Evolutionary conservation across 1,284 basidiomycete species (phyloP).

Genomic region (Heterobasidion parviporum): DNA sequence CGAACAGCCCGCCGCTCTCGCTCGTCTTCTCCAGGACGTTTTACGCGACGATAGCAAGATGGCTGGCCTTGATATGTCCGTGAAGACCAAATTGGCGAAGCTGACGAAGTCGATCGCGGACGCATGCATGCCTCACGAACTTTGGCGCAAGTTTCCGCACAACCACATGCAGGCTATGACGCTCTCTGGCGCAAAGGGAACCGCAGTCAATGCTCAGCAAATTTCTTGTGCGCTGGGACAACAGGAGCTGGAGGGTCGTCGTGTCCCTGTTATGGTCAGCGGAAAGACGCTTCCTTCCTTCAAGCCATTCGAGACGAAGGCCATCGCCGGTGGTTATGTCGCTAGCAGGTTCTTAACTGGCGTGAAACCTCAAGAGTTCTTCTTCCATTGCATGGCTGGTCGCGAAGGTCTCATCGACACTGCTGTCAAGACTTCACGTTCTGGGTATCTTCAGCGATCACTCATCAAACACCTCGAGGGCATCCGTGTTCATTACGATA

Average conservation of each 20-base stretch:
- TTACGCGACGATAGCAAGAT: constrained; percentile 97
- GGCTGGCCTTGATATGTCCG: constrained; percentile 89
- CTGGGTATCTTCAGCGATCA: constrained; percentile 97
- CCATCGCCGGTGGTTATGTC: constrained; percentile 98
- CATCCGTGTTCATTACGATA: constrained; percentile 93
- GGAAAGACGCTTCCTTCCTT: constrained; percentile 98
- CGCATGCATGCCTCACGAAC: constrained; percentile 82
- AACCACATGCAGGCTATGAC: constrained; percentile 99
- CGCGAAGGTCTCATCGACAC: constrained; percentile 99
- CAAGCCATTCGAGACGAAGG: constrained; percentile 93
- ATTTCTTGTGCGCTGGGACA: constrained; percentile 97
- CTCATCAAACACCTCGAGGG: constrained; percentile 99
- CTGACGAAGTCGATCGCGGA: constrained; percentile 90
- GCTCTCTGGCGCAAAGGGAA: constrained; percentile 96
- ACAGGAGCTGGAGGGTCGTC: constrained; percentile 96
- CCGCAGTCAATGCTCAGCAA: constrained; percentile 94
- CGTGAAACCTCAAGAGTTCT: constrained; percentile 98
- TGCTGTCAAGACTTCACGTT: constrained; percentile 98
- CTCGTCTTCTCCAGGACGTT: constrained; percentile 80
- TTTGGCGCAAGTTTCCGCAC: constrained; percentile 90
- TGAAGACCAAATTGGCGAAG: constrained; percentile 79
- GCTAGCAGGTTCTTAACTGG: constrained; percentile 99
- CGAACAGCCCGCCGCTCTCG: constrained; percentile 46
- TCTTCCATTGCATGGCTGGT: constrained; percentile 99
- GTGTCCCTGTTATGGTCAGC: constrained; percentile 98